These are phyloP conservation scores for Monosporascus sp. DNA, from an alignment of 2,329 filamentous ascomycete genomes.

Conservation along the genomic window DNA sequence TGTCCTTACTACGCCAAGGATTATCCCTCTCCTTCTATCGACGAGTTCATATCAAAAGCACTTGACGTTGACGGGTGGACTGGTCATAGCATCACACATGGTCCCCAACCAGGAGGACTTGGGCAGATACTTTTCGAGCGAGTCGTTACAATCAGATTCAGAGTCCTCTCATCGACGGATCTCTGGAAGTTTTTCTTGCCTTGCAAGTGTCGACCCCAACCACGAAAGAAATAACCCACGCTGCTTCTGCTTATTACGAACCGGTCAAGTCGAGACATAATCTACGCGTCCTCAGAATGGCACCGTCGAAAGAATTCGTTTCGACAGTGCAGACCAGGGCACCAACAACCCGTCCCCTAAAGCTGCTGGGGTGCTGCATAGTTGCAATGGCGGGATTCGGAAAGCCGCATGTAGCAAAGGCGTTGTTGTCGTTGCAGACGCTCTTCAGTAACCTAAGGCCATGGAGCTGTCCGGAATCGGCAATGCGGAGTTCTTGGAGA, in stretches of 20 bases:
- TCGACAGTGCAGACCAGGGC: not conserved
- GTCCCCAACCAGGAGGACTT: conserved; percentile 7
- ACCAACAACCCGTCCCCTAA: not conserved
- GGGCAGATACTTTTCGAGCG: conserved; percentile 6
- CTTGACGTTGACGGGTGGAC: conserved; percentile 8
- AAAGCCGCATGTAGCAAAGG: conserved; percentile 15
- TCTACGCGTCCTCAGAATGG: conserved; percentile 7
- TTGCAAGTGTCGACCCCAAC: conserved; percentile 6
- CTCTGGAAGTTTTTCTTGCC: conserved; percentile 6
- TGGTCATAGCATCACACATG: not conserved
- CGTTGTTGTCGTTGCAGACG: conserved; percentile 19
- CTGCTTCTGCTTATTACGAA: conserved; percentile 8
- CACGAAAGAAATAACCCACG: conserved; percentile 6
- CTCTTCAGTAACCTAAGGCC: conserved; percentile 14
- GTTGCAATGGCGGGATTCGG: conserved; percentile 1
- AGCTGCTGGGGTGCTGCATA: conserved; percentile 8
- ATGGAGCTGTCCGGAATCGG: conserved; percentile 18
- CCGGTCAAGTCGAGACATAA: conserved; percentile 7
- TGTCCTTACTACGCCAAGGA: conserved; percentile 9
- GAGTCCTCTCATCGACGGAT: conserved; percentile 3
- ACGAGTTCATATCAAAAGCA: conserved; percentile 5
- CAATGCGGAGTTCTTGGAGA: conserved; percentile 3
- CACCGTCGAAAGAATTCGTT: conserved; percentile 8
- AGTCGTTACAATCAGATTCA: not conserved
- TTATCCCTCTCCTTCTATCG: conserved; percentile 8